phyloP scores from a whole-genome alignment of 352 stramenopile genomes.

The Globisporangium emineosum region DNA sequence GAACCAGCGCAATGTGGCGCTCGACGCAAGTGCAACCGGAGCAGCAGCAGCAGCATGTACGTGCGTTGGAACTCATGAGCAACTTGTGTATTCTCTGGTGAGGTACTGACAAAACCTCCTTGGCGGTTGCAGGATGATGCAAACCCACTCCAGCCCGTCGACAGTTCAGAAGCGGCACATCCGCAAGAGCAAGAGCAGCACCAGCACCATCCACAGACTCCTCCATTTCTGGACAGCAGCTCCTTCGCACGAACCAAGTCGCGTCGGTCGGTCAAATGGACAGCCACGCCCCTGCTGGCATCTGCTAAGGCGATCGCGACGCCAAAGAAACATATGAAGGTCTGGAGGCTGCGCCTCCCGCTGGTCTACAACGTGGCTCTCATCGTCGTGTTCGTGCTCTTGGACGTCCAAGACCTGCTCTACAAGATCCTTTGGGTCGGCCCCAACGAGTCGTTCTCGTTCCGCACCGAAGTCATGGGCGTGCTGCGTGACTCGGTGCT shows the following conservation, averaged over 20 bases:
- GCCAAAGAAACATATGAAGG: conserved; percentile 1
- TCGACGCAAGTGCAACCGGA: conserved; percentile 3
- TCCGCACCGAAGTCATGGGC: conserved; percentile 20
- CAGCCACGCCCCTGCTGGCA: conserved; percentile 8
- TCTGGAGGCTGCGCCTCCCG: conserved; percentile 13
- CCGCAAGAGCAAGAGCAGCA: neutral
- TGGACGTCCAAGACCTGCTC: conserved; percentile 25
- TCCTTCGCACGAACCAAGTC: neutral
- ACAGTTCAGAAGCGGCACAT: neutral
- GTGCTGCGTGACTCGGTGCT: conserved; percentile 10
- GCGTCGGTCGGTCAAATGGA: conserved; percentile 1
- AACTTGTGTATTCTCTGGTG: neutral
- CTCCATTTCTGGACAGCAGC: neutral
- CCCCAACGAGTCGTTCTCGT: conserved; percentile 21
- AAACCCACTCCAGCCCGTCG: neutral
- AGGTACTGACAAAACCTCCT: neutral
- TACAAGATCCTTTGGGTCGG: conserved; percentile 33
- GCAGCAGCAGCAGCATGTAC: neutral
- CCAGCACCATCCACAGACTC: neutral
- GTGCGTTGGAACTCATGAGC: neutral
- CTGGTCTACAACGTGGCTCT: conserved; percentile 13
- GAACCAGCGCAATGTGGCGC: neutral
- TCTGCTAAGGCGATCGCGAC: conserved; percentile 15
- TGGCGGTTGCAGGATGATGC: neutral
- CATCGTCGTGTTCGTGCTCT: conserved; percentile 8